Conservation (phyloP, 169 alveolate genomes). For the Neospora caninum region DNA sequence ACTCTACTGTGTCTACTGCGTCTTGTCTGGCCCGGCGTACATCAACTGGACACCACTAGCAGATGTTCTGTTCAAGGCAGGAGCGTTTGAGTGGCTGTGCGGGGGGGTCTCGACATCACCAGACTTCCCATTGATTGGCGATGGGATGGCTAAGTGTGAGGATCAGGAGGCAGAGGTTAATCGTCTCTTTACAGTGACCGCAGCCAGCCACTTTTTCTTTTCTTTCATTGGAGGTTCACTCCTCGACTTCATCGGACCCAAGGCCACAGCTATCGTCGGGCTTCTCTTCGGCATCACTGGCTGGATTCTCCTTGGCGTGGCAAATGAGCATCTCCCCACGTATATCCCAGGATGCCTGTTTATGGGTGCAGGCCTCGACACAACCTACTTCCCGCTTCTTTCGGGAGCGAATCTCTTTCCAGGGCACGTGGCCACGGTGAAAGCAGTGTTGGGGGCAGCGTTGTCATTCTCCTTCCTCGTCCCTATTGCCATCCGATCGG, state of each 20-base stretch:
- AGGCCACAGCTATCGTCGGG: slow-evolving; percentile 20
- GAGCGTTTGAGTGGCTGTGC: slow-evolving; percentile 38
- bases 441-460: slow-evolving; percentile 35
- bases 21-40: slow-evolving; percentile 40
- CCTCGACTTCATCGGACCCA: slow-evolving; percentile 34
- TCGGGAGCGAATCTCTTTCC: slow-evolving; percentile 50
- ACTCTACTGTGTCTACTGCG: neutral
- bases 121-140: neutral
- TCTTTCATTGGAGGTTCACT: slow-evolving; percentile 27
- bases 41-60: slow-evolving; percentile 49
- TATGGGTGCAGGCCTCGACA: slow-evolving; percentile 42
- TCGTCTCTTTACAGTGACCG: slow-evolving; percentile 14
- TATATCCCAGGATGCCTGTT: slow-evolving; percentile 30
- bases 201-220: slow-evolving; percentile 32
- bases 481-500: slow-evolving; percentile 28
- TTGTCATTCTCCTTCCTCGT: slow-evolving; percentile 5
- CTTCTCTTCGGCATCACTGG: neutral
- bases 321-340: neutral
- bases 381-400: slow-evolving; percentile 30
- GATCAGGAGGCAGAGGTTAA: slow-evolving; percentile 29
- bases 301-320: slow-evolving; percentile 17
- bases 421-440: slow-evolving; percentile 33
- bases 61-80: slow-evolving; percentile 29
- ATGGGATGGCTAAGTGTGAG: neutral
- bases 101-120: neutral